A percentile compares a stretch with the other conserved stretches of the same genome.
These are phyloP conservation scores for Paecilomyces dactylethromorphus DNA, from an alignment of 2,329 filamentous ascomycete species.

Conservation along the genomic window DNA sequence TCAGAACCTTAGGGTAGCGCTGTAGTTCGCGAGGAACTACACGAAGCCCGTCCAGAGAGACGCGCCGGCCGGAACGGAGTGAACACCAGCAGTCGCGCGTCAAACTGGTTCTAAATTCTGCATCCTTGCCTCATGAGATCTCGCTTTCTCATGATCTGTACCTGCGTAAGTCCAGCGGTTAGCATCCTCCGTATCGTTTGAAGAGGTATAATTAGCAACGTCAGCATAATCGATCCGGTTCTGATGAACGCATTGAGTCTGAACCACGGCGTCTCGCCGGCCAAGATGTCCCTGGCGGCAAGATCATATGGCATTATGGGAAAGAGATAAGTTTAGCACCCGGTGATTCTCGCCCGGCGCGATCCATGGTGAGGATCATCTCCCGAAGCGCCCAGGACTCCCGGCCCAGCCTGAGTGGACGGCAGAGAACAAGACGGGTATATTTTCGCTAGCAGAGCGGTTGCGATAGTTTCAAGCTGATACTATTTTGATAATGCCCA, in stretches of 20 bases:
- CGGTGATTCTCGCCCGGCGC: not conserved
- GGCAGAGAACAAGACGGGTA: constrained; percentile 5
- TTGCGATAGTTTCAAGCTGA: constrained; percentile 13
- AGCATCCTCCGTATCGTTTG: constrained; percentile 7
- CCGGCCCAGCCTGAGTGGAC: not conserved
- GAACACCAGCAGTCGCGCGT: constrained; percentile 32
- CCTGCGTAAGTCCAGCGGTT: constrained; percentile 1
- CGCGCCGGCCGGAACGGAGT: constrained; percentile 13
- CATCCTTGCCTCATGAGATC: constrained; percentile 16
- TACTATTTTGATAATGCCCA: constrained; percentile 18
- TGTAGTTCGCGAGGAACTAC: constrained; percentile 5
- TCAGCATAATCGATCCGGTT: constrained; percentile 1
- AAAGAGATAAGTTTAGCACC: not conserved
- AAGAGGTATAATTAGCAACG: constrained; percentile 19
- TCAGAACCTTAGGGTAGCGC: constrained; percentile 15
- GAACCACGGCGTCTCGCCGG: not conserved
- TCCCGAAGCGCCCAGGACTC: not conserved
- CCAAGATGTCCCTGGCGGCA: constrained; percentile 2
- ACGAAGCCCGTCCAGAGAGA: not conserved
- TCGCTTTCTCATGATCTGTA: constrained; percentile 14
- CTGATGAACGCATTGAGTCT: not conserved
- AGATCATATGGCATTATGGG: not conserved
- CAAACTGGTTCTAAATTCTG: constrained; percentile 31
- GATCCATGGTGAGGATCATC: not conserved
- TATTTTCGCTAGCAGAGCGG: constrained; percentile 1